These are phyloP conservation scores for Xylariaceae sp. DNA, from an alignment of 2,329 filamentous ascomycete genomes.

Conservation along the genomic window DNA sequence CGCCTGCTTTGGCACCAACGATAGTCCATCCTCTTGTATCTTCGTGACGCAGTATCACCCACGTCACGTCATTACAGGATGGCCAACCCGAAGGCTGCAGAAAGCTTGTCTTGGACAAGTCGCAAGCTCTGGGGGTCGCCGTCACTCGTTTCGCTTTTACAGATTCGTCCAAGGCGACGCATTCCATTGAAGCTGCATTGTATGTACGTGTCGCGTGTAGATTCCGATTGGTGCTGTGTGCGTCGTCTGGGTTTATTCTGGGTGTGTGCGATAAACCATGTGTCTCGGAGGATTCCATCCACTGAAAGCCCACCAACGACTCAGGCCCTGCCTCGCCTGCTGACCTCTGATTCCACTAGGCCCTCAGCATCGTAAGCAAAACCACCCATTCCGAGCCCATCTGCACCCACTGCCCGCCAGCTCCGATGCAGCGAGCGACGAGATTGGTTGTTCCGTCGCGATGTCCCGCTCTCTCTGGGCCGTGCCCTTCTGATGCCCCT, in stretches of 20 bases:
- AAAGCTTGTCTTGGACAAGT: no score
- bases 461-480: conserved; percentile 12
- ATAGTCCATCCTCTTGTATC: conserved; percentile 7
- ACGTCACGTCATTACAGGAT: background rate
- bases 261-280: conserved; percentile 1
- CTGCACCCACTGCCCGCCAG: conserved; percentile 11
- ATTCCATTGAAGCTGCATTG: no score
- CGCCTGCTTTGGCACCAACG: conserved; percentile 9
- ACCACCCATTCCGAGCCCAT: no score
- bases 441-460: no score
- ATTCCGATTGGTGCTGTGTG: no score
- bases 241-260: no score
- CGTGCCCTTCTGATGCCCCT: conserved; percentile 10
- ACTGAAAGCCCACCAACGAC: conserved; percentile 19
- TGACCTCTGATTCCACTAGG: conserved; percentile 21
- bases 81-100: no score
- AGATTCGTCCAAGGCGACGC: no score
- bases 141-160: no score
- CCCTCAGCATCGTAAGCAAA: conserved; percentile 28
- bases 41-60: background rate
- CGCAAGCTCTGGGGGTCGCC: background rate
- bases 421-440: conserved; percentile 12
- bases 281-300: conserved; percentile 27
- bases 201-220: no score
- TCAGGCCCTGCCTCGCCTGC: conserved; percentile 18